Conservation (phyloP, 345 rosid genomes). For the Garcia nutans region DNA sequence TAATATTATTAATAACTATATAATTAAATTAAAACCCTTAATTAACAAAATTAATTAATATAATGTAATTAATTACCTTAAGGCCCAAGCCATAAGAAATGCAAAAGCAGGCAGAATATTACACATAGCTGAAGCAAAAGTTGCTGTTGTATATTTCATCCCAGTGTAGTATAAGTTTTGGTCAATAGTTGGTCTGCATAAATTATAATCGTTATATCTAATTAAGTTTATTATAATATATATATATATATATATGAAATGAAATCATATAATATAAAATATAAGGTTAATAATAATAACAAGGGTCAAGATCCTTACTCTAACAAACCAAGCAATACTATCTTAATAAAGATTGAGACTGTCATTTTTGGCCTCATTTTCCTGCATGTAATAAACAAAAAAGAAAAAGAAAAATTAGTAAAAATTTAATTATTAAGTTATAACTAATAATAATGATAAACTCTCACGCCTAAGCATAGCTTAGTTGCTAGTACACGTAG, state of each 20-base stretch:
- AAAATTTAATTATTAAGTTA: background rate
- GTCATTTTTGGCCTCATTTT: slow-evolving; percentile 85
- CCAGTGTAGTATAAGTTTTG: slow-evolving; percentile 75
- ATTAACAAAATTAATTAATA: too few relatives aligned
- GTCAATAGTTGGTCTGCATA: slow-evolving; percentile 57
- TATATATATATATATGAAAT: background rate
- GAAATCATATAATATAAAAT: background rate
- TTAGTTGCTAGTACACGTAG: too few relatives aligned
- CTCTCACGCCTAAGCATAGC: too few relatives aligned
- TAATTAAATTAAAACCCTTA: too few relatives aligned
- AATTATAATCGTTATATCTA: background rate
- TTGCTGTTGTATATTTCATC: slow-evolving; percentile 83
- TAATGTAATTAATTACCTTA: slow-evolving; percentile 38
- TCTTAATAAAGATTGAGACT: slow-evolving; percentile 53
- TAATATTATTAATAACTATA: background rate
- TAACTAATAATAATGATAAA: too few relatives aligned
- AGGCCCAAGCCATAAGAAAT: slow-evolving; percentile 80
- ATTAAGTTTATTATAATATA: background rate
- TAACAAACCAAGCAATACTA: slow-evolving; percentile 58
- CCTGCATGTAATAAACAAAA: slow-evolving; percentile 35
- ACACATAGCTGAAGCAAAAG: slow-evolving; percentile 73
- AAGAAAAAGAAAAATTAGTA: too few relatives aligned
- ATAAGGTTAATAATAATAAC: too few relatives aligned
- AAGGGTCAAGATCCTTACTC: slow-evolving; percentile 62
- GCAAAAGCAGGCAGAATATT: slow-evolving; percentile 85